Percentiles rank a stretch among this genome's conserved stretches.
Evolutionary conservation across 2,329 filamentous ascomycete species (phyloP).

Genomic region (Hypoxylon sp.): DNA sequence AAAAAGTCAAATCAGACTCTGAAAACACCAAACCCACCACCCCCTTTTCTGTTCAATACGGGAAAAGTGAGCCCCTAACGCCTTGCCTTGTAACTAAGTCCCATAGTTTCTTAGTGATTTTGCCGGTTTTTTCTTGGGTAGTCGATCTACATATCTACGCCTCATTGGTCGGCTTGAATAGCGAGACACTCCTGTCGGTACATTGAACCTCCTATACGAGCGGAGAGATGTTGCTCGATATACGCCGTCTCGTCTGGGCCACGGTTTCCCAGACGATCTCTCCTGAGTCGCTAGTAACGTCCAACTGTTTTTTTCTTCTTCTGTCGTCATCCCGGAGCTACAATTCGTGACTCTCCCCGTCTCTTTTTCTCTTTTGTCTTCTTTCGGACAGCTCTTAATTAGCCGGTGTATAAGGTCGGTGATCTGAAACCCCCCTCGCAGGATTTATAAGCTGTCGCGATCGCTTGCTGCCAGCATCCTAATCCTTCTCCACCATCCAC

Average conservation of each 20-base stretch:
- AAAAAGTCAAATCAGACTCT: constrained; percentile 15
- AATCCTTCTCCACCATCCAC: not conserved
- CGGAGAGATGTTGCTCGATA: not conserved
- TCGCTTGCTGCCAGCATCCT: not conserved
- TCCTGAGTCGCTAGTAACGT: not conserved
- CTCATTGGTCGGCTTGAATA: not conserved
- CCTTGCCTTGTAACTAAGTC: constrained; percentile 26
- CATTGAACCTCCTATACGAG: not conserved
- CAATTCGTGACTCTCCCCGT: not conserved
- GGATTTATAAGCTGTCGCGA: not conserved
- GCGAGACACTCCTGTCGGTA: not conserved
- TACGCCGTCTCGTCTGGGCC: not conserved
- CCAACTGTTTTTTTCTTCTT: not conserved
- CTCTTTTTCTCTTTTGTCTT: not conserved
- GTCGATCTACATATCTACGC: not conserved
- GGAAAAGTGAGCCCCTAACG: constrained; percentile 17
- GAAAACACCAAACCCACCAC: constrained; percentile 7
- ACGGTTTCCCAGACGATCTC: not conserved
- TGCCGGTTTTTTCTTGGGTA: constrained; percentile 10
- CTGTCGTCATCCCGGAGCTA: not conserved
- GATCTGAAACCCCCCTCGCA: not conserved
- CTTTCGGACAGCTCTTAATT: not conserved
- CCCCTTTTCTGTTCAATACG: constrained; percentile 5
- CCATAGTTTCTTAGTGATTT: constrained; percentile 6
- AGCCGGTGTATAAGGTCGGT: not conserved